Base-by-base conservation (phyloP, 441 rosid genomes). In the Erysimum cheiri region DNA sequence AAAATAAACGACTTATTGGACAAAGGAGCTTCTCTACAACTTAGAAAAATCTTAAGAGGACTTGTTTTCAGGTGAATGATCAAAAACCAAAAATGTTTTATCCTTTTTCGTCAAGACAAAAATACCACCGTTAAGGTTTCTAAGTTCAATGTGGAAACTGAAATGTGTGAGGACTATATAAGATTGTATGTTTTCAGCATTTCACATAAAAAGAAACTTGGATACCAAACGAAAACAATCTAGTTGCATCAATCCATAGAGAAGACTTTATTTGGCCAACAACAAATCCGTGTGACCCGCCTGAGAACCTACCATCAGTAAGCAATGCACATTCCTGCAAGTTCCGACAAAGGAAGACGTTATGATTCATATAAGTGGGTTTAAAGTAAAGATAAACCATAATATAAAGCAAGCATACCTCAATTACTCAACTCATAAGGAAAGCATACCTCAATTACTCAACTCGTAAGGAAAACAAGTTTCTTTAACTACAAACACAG, bases 211-310 rank as follows among this genome's bases (percentile, higher is more conserved):
- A n/a, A n/a, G n/a, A n/a, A n/a, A n/a, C n/a, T n/a, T n/a, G n/a
- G n/a, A n/a, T n/a, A n/a, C n/a, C n/a, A n/a, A n/a, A n/a, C n/a
- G n/a, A n/a, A 19, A 19, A 19, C 22, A 19, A 19, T 19, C 22
- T 19, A 19, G 22, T 19, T 19, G 22, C 22, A 19, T 19, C 22
- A 19, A 19, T 19, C 22, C 22, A 19, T 19, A 19, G 22, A 19
- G 22, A 19, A 19, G 22, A 1, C 22, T 19, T 19, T 19, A 19
- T 19, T 19, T 93, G 98, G 65, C 98, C 98, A 57, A 91, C 98
- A 65, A 93, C 98, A 78, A 93, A 93, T 49, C 98, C 98, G 66
- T 93, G 98, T 33, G 98, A 93, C 71, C 96, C 96, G 9, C 98
- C 97, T 0, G 98, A 93, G 84, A 93, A 93, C 72, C 98, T 84